These are phyloP conservation scores for Candida sakaeoensis DNA, from an alignment of 805 yeast species.

Conservation along the genomic window DNA sequence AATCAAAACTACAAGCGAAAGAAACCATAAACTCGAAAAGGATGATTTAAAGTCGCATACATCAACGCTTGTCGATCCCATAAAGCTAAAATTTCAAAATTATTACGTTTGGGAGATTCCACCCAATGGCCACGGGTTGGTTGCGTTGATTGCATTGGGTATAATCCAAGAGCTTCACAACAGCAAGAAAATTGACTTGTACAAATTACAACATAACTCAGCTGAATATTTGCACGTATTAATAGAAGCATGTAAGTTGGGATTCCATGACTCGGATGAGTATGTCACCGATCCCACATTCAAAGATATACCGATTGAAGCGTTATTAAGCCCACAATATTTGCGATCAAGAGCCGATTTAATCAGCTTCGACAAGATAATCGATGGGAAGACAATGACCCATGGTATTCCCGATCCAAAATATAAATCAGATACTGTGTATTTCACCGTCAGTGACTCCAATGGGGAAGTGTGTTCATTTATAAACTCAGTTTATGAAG, in stretches of 20 bases:
- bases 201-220: slow-evolving; percentile 56
- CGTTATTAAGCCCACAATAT: slow-evolving; percentile 47
- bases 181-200: slow-evolving; percentile 38
- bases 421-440: slow-evolving; percentile 67
- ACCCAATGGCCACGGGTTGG: slow-evolving; percentile 80
- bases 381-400: slow-evolving; percentile 39
- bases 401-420: slow-evolving; percentile 57
- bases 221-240: slow-evolving; percentile 64
- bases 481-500: slow-evolving; percentile 67
- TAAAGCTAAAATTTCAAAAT: slow-evolving; percentile 49
- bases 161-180: slow-evolving; percentile 54
- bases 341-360: slow-evolving; percentile 47
- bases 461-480: slow-evolving; percentile 81
- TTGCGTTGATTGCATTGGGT: slow-evolving; percentile 70
- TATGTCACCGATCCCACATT: slow-evolving; percentile 62
- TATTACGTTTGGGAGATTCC: slow-evolving; percentile 73
- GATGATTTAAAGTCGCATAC: slow-evolving; percentile 58
- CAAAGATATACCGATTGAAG: slow-evolving; percentile 32
- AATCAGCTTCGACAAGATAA: slow-evolving; percentile 38
- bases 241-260: slow-evolving; percentile 69
- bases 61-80: slow-evolving; percentile 64
- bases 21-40: slow-evolving; percentile 54
- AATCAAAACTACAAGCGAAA: slow-evolving; percentile 44
- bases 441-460: slow-evolving; percentile 59
- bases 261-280: slow-evolving; percentile 72